Evolutionary conservation across 495 filamentous ascomycete species (phyloP), one percentile per base, ranked within the genome.

Genomic region (Podospora bellae-mahoneyi): DNA sequence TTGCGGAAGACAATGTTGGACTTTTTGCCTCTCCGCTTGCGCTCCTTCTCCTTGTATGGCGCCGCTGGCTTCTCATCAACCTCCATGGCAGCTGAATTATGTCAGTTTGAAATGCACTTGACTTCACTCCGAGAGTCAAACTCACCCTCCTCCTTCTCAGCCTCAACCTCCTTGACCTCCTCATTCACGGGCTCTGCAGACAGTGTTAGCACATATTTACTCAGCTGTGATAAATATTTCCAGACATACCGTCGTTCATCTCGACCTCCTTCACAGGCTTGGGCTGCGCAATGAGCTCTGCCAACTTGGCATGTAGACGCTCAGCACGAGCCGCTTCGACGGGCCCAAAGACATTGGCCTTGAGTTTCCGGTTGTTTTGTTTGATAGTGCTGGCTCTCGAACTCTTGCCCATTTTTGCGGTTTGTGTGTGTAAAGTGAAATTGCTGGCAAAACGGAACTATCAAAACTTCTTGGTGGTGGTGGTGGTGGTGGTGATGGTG

Each of bases 281-380:
- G 27, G 91, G 88, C 74, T 91, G 86, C 18, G 87, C 80, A 13
- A 88, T 89, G 66, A 95, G 76, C 72, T 93, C 90, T 70, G 92
- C 81, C 23, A 96, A 81, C 75, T 92, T 96, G 62, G 90, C 89
- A 2, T 91, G 90, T 18, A 97, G 85, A 71, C 93, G 87, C 76
- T 91, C 87, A 57, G 86, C 89, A 64, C 93, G 85, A 53, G 90
- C 93, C 72, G 83, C 77, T 73, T 92, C 91, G 57, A 88, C 85
- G 10, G 93, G 93, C 0, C 87, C 89, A 76, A 96, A 96, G 67
- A 97, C 87, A 64, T 84, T 88, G 65, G 84, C 81, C 77, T 93
- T 92, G 59, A 97, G 83, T 65, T 83, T 87, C 66, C 86, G 83
- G 74, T 90, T 89, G 80, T 97, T 94, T 71, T 85, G 81, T 83